Conservation (phyloP, 495 filamentous ascomycete species). For the Neurospora cerealis region DNA sequence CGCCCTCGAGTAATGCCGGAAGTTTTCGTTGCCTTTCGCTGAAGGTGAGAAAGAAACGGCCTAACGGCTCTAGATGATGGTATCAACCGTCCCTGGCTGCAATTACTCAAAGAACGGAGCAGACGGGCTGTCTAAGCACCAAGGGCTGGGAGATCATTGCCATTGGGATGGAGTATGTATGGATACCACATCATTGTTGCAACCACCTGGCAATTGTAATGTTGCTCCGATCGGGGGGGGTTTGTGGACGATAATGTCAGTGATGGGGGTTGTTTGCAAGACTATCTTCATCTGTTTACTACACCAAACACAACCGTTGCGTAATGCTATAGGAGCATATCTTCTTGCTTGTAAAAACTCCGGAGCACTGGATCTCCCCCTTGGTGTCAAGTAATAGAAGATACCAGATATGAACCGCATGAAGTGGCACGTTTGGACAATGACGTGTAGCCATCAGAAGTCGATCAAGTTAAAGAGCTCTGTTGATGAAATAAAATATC, state of each 20-base stretch:
- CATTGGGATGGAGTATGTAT: background rate
- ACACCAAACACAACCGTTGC: background rate
- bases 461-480: background rate
- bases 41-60: background rate
- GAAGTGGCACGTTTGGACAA: background rate
- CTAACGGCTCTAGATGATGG: background rate
- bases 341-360: background rate
- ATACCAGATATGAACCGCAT: background rate
- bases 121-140: background rate
- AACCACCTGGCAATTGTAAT: background rate
- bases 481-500: background rate
- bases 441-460: background rate
- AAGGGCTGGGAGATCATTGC: background rate
- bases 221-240: background rate
- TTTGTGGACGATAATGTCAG: background rate
- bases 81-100: background rate
- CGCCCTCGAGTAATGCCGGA: background rate
- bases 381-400: background rate
- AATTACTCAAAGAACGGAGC: background rate
- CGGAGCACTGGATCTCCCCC: background rate
- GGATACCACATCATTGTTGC: background rate
- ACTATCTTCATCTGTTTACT: background rate
- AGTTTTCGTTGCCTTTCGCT: background rate
- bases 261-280: background rate
- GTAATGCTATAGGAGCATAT: background rate